Evolutionary conservation across 768 basidiomycete species (phyloP).

Genomic region (Botryobasidium botryosum): DNA sequence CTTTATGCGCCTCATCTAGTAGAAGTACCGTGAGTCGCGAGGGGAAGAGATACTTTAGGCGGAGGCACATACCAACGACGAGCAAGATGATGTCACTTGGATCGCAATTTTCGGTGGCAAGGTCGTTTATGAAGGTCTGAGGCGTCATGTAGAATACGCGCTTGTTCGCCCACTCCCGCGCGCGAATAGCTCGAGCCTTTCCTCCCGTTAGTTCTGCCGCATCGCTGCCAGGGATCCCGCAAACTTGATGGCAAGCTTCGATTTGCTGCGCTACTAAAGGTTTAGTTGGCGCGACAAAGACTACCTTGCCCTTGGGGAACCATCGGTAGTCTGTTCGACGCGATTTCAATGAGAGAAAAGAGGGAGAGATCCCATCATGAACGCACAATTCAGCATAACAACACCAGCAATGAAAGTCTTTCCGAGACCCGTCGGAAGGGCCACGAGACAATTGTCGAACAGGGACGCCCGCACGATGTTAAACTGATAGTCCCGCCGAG

Average conservation of each 20-base stretch:
- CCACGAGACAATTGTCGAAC: constrained; percentile 86
- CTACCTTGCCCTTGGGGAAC: constrained; percentile 82
- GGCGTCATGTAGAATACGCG: constrained; percentile 92
- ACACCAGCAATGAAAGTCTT: constrained; percentile 98
- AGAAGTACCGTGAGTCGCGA: neutral
- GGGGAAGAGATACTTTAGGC: neutral
- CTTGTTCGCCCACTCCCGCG: constrained; percentile 54
- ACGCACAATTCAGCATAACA: constrained; percentile 81
- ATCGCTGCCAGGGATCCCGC: constrained; percentile 80
- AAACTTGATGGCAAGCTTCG: constrained; percentile 78
- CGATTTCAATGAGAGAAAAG: constrained; percentile 1
- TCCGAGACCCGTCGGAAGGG: constrained; percentile 87
- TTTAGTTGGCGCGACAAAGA: constrained; percentile 93
- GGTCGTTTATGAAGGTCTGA: constrained; percentile 83
- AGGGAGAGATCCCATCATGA: constrained; percentile 10
- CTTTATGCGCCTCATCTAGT: constrained; percentile 87
- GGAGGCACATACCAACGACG: constrained; percentile 50
- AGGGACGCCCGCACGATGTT: constrained; percentile 78
- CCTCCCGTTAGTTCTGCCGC: constrained; percentile 79
- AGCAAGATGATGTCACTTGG: constrained; percentile 64
- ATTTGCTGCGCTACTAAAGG: constrained; percentile 94
- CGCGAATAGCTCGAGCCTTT: constrained; percentile 29
- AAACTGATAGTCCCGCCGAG: constrained; percentile 84
- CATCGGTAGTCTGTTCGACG: constrained; percentile 56
- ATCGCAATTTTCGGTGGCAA: constrained; percentile 56